Base-by-base conservation (phyloP, 23 red algal species). In the Agarophyton chilense region DNA sequence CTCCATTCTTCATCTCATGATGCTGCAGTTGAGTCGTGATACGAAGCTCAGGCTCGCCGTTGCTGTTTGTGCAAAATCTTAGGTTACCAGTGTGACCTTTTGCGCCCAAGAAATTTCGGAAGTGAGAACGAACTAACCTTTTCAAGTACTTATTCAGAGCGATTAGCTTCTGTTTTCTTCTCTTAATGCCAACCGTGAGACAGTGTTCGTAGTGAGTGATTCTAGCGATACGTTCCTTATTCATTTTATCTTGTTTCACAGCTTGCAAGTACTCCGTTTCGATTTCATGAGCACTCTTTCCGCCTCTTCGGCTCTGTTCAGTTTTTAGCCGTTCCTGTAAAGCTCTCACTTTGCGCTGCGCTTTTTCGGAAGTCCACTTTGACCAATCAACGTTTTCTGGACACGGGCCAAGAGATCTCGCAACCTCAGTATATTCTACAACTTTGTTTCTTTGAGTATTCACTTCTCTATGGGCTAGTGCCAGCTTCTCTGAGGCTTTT, bases 61-160 rank as follows among this genome's bases (percentile, higher is more conserved):
- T 56, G 26, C 50, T 35, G 18, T 92, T 81, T 10, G 87, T 47
- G 38, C 78, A 41, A 77, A 97, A 97, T 16, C 56, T 22, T 13
- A 98, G 53, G 13, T 72, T 86, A 0, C 96, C 96, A 39, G 66
- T 64, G 71, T 98, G 96, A 32, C 93, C 92, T 28, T 92, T 83
- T 21, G 62, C 76, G 28, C 77, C 60, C 68, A 98, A 90, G 88
- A 92, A 98, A 31, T 91, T 58, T 0, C 75, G 53, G 79, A 98
- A 95, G 74, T 95, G 78, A 40, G 46, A 19, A 33, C 88, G 63
- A 32, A 88, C 88, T n/a, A 66, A 55, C 28, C 39, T 75, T 68
- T 90, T 78, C 17, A 94, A 33, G 5, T 18, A 35, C 63, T 61
- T 82, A n/a, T 77, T 66, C 19, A 88, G 12, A 10, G 35, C 36